Percentiles rank a stretch among this genome's conserved stretches.
These are phyloP conservation scores for Wickerhamiella slavikovae DNA, from an alignment of 805 yeast genomes.

Conservation along the genomic window DNA sequence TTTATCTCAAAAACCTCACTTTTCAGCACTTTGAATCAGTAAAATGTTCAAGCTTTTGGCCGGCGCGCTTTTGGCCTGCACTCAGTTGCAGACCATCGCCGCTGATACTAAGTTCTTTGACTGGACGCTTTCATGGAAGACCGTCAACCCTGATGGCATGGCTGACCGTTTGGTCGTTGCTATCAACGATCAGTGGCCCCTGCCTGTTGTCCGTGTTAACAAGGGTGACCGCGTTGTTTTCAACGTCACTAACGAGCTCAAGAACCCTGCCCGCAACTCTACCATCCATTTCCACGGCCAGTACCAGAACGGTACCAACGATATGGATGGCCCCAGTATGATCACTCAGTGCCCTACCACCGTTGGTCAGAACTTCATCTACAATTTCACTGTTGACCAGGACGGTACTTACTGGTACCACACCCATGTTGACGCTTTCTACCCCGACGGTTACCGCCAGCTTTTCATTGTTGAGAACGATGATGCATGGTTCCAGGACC, in stretches of 20 bases:
- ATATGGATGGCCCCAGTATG: constrained; percentile 84
- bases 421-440: constrained; percentile 77
- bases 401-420: constrained; percentile 95
- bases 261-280: constrained; percentile 34
- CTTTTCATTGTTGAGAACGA: constrained; percentile 52
- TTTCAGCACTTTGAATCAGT: too few species aligned
- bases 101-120: constrained; percentile 13
- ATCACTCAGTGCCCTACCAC: constrained; percentile 82
- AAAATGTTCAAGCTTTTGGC: background rate
- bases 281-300: constrained; percentile 87
- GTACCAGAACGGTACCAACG: constrained; percentile 53
- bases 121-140: constrained; percentile 17
- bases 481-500: constrained; percentile 31
- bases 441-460: constrained; percentile 61
- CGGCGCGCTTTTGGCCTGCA: background rate
- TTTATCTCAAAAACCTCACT: background rate
- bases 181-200: constrained; percentile 57
- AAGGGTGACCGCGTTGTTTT: constrained; percentile 63
- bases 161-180: constrained; percentile 32
- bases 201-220: constrained; percentile 62
- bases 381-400: constrained; percentile 80
- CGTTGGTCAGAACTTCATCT: constrained; percentile 51
- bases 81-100: background rate
- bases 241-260: constrained; percentile 56
- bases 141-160: constrained; percentile 36